These are phyloP conservation scores for Penicillium lividum DNA, from an alignment of 495 filamentous ascomycete genomes.

Conservation along the genomic window DNA sequence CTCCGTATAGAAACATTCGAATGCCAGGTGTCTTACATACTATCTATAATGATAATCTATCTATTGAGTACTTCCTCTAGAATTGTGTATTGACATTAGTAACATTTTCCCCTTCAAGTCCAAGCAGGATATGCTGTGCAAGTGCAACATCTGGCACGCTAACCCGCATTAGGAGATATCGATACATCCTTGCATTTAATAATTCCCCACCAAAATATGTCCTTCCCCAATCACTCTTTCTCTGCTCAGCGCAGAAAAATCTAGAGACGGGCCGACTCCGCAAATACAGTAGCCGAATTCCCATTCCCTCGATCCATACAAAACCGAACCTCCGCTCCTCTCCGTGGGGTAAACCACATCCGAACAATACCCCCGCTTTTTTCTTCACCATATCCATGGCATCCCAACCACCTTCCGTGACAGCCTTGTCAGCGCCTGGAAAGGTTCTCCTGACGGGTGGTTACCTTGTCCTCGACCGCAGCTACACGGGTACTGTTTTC, in stretches of 20 bases:
- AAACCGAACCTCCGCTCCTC: neutral
- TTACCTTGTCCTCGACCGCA: conserved; percentile 89
- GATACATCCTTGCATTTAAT: conserved; percentile 21
- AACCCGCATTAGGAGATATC: conserved; percentile 29
- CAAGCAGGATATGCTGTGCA: too few relatives aligned
- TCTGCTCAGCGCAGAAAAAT: conserved; percentile 2
- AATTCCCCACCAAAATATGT: conserved; percentile 4
- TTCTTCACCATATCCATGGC: conserved; percentile 19
- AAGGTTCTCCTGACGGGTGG: conserved; percentile 95
- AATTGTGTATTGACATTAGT: too few relatives aligned
- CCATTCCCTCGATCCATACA: neutral
- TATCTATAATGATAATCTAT: too few relatives aligned
- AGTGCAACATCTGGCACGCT: conserved; percentile 13
- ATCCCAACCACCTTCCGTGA: conserved; percentile 27
- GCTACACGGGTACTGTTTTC: conserved; percentile 87
- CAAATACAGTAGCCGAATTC: neutral
- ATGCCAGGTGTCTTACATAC: too few relatives aligned
- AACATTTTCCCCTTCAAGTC: too few relatives aligned
- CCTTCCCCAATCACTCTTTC: conserved; percentile 1
- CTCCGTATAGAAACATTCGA: too few relatives aligned
- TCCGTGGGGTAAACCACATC: conserved; percentile 13
- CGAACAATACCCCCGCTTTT: conserved; percentile 17
- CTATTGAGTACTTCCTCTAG: too few relatives aligned
- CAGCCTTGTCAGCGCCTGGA: conserved; percentile 86
- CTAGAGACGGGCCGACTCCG: neutral